A percentile compares a stretch with the other conserved stretches of the same genome.
Conservation (phyloP, 1,139 yeast species). For the Geotrichum klebahnii region DNA sequence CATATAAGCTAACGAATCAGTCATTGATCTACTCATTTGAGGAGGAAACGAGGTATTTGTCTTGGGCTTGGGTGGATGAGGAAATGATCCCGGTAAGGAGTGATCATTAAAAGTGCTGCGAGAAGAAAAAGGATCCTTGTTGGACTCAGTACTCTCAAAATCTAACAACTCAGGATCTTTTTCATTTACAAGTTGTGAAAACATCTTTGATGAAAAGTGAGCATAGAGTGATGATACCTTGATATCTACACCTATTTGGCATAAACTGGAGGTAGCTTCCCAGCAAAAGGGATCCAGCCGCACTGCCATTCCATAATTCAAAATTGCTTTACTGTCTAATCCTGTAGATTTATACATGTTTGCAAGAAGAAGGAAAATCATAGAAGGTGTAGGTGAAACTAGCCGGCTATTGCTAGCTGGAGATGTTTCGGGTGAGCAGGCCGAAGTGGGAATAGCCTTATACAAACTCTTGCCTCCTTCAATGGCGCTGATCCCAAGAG, state of each 20-base stretch:
- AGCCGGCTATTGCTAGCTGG: constrained; percentile 9
- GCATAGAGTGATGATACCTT: constrained; percentile 59
- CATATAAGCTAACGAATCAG: not conserved
- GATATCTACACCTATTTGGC: constrained; percentile 55
- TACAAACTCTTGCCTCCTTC: constrained; percentile 24
- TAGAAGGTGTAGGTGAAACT: constrained; percentile 24
- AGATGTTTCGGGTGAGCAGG: constrained; percentile 2
- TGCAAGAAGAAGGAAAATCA: constrained; percentile 62
- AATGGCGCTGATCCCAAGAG: constrained; percentile 65
- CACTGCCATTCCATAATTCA: constrained; percentile 64
- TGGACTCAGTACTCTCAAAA: not conserved
- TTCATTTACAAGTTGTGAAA: constrained; percentile 10
- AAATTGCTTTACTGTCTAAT: constrained; percentile 60
- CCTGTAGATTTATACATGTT: constrained; percentile 58
- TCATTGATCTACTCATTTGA: not conserved
- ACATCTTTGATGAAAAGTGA: constrained; percentile 24
- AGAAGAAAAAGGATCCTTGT: constrained; percentile 4
- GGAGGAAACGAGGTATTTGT: not conserved
- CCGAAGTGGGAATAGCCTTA: constrained; percentile 5
- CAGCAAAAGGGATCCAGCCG: constrained; percentile 74
- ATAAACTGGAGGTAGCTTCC: constrained; percentile 78
- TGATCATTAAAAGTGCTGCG: not conserved
- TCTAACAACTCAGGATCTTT: not conserved
- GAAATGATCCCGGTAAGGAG: not conserved
- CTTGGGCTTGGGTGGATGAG: constrained; percentile 3